phyloP scores from a whole-genome alignment of 768 basidiomycete species.

The Hypsizygus marmoreus region DNA sequence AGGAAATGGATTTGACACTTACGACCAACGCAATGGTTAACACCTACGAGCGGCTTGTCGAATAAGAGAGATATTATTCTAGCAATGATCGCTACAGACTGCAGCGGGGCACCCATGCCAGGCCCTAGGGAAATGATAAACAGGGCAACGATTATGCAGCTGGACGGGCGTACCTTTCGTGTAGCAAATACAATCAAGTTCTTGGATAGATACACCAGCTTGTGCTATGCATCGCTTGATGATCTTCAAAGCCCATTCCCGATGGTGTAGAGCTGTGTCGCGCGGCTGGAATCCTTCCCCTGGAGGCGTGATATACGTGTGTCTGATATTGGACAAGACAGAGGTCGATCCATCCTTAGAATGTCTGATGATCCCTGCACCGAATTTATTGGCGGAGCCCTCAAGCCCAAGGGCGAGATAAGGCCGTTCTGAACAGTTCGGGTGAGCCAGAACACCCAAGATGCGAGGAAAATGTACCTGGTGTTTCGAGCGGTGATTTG shows the following conservation, averaged over 20 bases:
- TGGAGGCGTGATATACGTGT: conserved; percentile 98
- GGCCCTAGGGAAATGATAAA: conserved; percentile 60
- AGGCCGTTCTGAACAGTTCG: conserved; percentile 50
- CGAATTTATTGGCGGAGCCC: conserved; percentile 97
- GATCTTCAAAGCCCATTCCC: conserved; percentile 86
- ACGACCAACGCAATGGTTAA: conserved; percentile 99
- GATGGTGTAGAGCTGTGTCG: conserved; percentile 95
- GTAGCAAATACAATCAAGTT: conserved; percentile 94
- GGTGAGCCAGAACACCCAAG: conserved; percentile 6
- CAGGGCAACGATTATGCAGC: background rate
- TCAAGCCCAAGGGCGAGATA: conserved; percentile 94
- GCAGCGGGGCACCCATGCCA: conserved; percentile 98
- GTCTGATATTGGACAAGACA: conserved; percentile 90
- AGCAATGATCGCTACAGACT: conserved; percentile 93
- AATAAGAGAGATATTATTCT: conserved; percentile 87
- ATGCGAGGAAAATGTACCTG: conserved; percentile 31
- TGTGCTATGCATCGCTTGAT: conserved; percentile 74
- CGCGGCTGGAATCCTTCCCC: conserved; percentile 97
- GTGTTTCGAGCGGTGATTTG: conserved; percentile 30
- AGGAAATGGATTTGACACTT: conserved; percentile 31
- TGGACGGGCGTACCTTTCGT: conserved; percentile 72
- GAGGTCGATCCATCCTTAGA: conserved; percentile 66
- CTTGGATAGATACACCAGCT: conserved; percentile 69
- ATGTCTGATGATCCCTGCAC: conserved; percentile 90
- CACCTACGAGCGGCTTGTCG: conserved; percentile 90